Evolutionary conservation across 371 early-diverging fungal species (phyloP), one percentile per base, ranked within the genome.

Genomic region (Circinella minor): DNA sequence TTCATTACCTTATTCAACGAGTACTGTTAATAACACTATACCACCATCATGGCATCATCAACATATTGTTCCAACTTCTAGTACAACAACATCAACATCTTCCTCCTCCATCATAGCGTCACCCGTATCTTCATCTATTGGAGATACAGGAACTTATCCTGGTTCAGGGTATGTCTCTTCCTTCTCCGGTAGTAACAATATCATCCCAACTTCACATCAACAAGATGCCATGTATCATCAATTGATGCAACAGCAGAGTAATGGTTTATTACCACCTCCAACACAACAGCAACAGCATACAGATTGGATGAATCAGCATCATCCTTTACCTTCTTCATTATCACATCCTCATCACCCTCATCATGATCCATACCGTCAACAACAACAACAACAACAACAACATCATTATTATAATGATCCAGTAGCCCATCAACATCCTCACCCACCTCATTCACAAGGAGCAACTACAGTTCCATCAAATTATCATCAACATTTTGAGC

Each of bases 201-300:
- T 57, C 57, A 57, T 57, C 27, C 57, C 57, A 34, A 27, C 18
- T 34, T 57, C 57, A 8, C 57, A 57, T 57, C 57, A 5, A 34
- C 27, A 11, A 18, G 57, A 57, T 27, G 57, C 57, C 4, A 57
- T 57, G 57, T 57, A 57, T n/a, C 57, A 57, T 57, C 27, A 57
- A 57, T 34, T 57, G 57, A 57, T 57, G n/a, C 57, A 57, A 17
- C 57, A 51, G 15, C 43, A 43, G 11, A 11, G 43, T 27, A 27
- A 2, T 43, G 51, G 51, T 5, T n/a, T n/a, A 51, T 51, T 51
- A 51, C 51, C 51, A 8, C 51, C 51, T 51, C 51, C 51, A 51
- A 51, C 51, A 51, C 15, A 8, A 7, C 51, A 51, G 1, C n/a
- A n/a, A n/a, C 15, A 11, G 47, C 17, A 51, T 51, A n/a, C 51